These are phyloP conservation scores for Plantago coronopus DNA, from an alignment of 305 asterid species.

Conservation along the genomic window DNA sequence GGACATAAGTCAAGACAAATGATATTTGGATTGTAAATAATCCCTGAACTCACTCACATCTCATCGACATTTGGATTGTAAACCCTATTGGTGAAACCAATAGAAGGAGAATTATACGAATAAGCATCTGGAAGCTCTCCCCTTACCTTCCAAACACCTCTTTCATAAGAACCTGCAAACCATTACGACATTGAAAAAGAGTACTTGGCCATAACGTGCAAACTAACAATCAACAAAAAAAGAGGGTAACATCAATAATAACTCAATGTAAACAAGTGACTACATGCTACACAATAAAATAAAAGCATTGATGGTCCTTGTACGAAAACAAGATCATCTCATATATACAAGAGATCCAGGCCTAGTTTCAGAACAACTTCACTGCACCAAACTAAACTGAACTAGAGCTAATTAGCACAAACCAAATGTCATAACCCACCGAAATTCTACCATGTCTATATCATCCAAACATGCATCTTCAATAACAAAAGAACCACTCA, in stretches of 20 bases:
- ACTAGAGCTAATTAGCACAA: not conserved
- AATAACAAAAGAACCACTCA: too few relatives aligned
- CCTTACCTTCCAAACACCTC: slow-evolving; percentile 80
- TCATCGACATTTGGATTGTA: slow-evolving; percentile 94
- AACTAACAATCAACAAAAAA: not conserved
- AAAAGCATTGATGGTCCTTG: too few relatives aligned
- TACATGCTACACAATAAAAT: not conserved
- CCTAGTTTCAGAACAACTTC: not conserved
- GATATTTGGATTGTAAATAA: too few relatives aligned
- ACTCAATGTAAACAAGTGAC: slow-evolving; percentile 6
- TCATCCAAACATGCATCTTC: slow-evolving; percentile 2
- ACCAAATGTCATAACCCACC: slow-evolving; percentile 4
- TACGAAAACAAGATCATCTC: not conserved
- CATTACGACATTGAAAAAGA: slow-evolving; percentile 26
- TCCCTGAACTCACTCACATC: slow-evolving; percentile 74
- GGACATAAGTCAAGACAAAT: not conserved
- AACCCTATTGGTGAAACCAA: slow-evolving; percentile 77
- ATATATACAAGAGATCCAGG: not conserved
- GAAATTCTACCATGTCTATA: too few relatives aligned
- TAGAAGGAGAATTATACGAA: slow-evolving; percentile 86
- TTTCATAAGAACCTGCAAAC: slow-evolving; percentile 74
- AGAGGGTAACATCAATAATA: not conserved
- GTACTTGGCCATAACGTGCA: too few relatives aligned
- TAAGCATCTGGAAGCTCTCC: slow-evolving; percentile 87
- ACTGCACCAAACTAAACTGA: too few relatives aligned